These are phyloP conservation scores for Talinum fruticosum DNA, from an alignment of 148 eudicot genomes.

Conservation along the genomic window DNA sequence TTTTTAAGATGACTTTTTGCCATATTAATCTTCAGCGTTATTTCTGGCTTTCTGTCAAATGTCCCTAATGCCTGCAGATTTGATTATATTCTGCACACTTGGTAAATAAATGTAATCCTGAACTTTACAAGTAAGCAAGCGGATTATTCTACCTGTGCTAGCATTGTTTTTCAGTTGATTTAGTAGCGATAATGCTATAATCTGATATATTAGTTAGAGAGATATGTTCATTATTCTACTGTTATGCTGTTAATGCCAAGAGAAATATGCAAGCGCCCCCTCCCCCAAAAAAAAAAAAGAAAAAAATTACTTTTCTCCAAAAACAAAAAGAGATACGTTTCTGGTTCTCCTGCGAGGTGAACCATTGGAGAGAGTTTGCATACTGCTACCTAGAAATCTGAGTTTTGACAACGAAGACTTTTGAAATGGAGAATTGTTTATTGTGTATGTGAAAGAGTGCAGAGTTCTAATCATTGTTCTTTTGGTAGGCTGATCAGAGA, in stretches of 20 bases:
- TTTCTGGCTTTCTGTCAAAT: no score
- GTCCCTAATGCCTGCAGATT: no score
- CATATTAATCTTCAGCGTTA: no score
- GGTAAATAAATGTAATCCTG: no score
- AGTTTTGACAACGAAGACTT: background rate
- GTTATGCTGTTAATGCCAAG: background rate
- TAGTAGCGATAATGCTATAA: no score
- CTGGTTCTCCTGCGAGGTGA: background rate
- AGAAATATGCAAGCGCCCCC: no score
- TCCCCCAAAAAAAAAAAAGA: no score
- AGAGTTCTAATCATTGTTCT: conserved; percentile 1
- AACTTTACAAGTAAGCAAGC: no score
- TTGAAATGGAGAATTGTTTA: background rate
- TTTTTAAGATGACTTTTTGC: no score
- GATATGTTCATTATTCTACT: background rate
- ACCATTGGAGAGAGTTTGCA: background rate
- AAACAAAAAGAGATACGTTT: no score
- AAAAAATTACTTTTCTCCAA: no score
- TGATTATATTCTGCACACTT: no score
- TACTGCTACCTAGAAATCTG: background rate
- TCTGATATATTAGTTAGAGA: background rate
- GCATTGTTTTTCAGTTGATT: background rate
- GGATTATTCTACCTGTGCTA: background rate
- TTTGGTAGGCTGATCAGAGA: conserved; percentile 39
- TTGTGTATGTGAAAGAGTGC: background rate